Conservation (phyloP, 805 yeast species). For the Pichia exigua region DNA sequence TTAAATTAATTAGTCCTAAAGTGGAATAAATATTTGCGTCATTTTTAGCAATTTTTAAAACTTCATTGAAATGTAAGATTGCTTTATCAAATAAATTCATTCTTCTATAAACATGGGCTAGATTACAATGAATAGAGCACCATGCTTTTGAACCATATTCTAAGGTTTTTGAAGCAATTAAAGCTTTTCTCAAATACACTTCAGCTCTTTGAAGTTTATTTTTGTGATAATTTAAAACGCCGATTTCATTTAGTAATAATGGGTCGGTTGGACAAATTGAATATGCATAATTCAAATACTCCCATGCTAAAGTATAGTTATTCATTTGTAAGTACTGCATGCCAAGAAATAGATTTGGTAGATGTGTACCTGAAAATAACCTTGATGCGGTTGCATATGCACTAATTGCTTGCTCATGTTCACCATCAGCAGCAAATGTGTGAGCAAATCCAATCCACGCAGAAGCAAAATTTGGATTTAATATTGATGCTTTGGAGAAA, state of each 20-base stretch:
- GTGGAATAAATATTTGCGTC: constrained; percentile 73
- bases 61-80: constrained; percentile 66
- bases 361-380: constrained; percentile 81
- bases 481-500: constrained; percentile 80
- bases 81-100: constrained; percentile 57
- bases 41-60: constrained; percentile 56
- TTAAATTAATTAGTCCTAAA: constrained; percentile 74
- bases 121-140: constrained; percentile 75
- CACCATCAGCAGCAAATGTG: constrained; percentile 97
- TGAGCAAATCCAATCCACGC: constrained; percentile 99
- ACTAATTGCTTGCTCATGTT: constrained; percentile 95
- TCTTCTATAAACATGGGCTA: constrained; percentile 82
- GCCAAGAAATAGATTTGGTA: constrained; percentile 85
- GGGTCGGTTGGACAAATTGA: constrained; percentile 83
- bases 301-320: constrained; percentile 76
- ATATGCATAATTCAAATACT: constrained; percentile 68
- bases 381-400: constrained; percentile 95
- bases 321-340: constrained; percentile 93
- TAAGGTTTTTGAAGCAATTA: constrained; percentile 56
- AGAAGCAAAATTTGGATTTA: constrained; percentile 84
- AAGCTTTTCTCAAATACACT: constrained; percentile 58
- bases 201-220: constrained; percentile 64
- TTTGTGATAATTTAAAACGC: constrained; percentile 82
- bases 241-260: constrained; percentile 79
- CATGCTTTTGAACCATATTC: constrained; percentile 78